phyloP scores from a whole-genome alignment of 352 stramenopile species.

The Thraustotheca clavata region DNA sequence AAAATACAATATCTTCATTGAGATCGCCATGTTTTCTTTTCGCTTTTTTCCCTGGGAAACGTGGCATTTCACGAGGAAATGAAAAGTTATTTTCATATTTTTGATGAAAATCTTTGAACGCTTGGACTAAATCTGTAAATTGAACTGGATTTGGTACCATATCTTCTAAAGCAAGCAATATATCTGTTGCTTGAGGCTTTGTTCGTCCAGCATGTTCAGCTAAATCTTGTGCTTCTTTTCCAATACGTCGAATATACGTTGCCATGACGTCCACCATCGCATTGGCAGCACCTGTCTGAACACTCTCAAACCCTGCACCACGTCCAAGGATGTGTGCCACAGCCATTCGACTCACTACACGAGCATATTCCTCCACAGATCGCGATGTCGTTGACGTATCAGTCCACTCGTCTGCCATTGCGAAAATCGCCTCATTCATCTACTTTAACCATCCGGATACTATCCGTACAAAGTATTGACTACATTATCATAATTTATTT shows the following conservation, averaged over 20 bases:
- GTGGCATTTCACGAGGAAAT: conserved; percentile 43
- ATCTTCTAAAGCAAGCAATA: conserved; percentile 39
- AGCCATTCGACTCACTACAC: conserved; percentile 41
- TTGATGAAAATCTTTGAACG: conserved; percentile 30
- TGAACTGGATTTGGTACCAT: conserved; percentile 37
- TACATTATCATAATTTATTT: too few relatives aligned
- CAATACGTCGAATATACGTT: conserved; percentile 51
- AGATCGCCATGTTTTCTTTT: conserved; percentile 43
- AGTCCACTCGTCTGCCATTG: conserved; percentile 15
- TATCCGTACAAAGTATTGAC: too few relatives aligned
- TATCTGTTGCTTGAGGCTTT: conserved; percentile 39
- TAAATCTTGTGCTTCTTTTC: conserved; percentile 37
- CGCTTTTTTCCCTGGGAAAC: conserved; percentile 31
- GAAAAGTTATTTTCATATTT: conserved; percentile 31
- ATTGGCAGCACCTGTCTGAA: conserved; percentile 43
- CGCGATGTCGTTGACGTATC: background rate
- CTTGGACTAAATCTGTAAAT: conserved; percentile 40
- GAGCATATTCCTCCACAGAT: conserved; percentile 28
- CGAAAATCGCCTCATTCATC: background rate
- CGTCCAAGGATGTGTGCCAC: conserved; percentile 36
- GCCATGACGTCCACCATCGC: conserved; percentile 44
- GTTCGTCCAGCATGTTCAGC: conserved; percentile 45
- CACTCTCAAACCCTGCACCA: conserved; percentile 42
- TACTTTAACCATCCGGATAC: background rate
- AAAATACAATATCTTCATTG: conserved; percentile 30